phyloP scores from a whole-genome alignment of 1,139 yeast species.

The Pichia sp. region DNA sequence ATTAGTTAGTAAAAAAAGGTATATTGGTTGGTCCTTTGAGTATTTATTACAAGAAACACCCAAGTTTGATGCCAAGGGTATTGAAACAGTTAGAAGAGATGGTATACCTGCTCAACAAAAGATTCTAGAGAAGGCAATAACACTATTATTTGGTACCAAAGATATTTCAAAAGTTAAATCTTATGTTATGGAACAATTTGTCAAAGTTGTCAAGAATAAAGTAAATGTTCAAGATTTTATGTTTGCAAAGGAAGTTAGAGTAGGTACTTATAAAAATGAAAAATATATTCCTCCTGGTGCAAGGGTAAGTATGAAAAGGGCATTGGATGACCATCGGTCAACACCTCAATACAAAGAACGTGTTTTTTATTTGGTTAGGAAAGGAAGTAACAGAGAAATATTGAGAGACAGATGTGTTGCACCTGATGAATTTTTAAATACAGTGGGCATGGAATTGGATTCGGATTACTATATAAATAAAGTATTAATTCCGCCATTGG shows the following conservation, averaged over 20 bases:
- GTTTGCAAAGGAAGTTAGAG: constrained; percentile 82
- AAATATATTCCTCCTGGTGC: constrained; percentile 88
- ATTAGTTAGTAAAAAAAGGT: constrained; percentile 77
- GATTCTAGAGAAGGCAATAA: constrained; percentile 63
- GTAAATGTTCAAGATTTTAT: constrained; percentile 77
- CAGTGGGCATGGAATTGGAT: constrained; percentile 49
- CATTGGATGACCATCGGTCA: constrained; percentile 59
- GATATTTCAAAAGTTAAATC: constrained; percentile 66
- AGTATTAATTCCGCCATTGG: constrained; percentile 83
- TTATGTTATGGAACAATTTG: constrained; percentile 61
- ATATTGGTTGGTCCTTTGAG: constrained; percentile 82
- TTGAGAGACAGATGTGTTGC: constrained; percentile 74
- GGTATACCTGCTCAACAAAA: constrained; percentile 91
- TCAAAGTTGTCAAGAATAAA: constrained; percentile 53
- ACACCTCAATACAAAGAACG: constrained; percentile 88
- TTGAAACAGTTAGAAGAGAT: constrained; percentile 88
- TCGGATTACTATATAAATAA: constrained; percentile 78
- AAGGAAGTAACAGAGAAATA: constrained; percentile 59
- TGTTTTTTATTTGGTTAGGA: constrained; percentile 76
- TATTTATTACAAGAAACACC: constrained; percentile 48
- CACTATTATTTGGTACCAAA: constrained; percentile 62
- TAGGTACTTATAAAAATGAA: constrained; percentile 76
- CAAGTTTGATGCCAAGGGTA: constrained; percentile 90
- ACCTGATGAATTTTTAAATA: constrained; percentile 60
- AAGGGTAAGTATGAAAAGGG: constrained; percentile 56